These are phyloP conservation scores for Claviceps lovelessii DNA, from an alignment of 2,329 filamentous ascomycete species.

Conservation along the genomic window DNA sequence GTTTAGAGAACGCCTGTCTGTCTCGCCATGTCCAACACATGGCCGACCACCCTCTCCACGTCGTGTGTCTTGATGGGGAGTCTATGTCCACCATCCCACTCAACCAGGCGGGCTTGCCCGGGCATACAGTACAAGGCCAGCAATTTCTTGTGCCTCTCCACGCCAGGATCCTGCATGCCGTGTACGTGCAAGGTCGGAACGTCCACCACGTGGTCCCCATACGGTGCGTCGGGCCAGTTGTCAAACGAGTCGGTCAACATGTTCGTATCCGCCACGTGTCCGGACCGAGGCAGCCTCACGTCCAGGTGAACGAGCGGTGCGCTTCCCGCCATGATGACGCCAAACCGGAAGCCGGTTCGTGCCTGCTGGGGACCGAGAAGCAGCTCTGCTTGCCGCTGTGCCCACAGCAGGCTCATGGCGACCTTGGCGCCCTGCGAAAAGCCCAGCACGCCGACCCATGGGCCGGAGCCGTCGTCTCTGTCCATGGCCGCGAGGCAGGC, in stretches of 20 bases:
- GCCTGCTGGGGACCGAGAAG: neutral
- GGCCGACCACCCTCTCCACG: constrained; percentile 30
- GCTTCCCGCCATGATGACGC: constrained; percentile 22
- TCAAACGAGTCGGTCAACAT: constrained; percentile 12
- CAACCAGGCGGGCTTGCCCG: constrained; percentile 40
- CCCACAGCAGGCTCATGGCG: constrained; percentile 42
- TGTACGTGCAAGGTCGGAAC: constrained; percentile 24
- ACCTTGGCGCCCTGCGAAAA: constrained; percentile 56
- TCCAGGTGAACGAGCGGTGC: constrained; percentile 19
- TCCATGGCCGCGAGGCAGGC: constrained; percentile 33
- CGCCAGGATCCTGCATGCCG: constrained; percentile 44
- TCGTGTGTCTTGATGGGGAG: constrained; percentile 55
- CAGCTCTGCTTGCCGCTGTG: constrained; percentile 33
- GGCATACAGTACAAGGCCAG: constrained; percentile 44
- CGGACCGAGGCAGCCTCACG: constrained; percentile 37
- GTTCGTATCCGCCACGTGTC: constrained; percentile 18
- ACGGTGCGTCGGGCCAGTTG: constrained; percentile 34
- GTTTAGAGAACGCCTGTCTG: constrained; percentile 4
- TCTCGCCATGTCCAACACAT: constrained; percentile 15
- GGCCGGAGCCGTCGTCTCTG: constrained; percentile 38
- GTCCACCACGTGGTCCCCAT: constrained; percentile 16
- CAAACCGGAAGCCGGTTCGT: constrained; percentile 18
- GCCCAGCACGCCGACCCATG: constrained; percentile 46
- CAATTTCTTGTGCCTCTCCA: constrained; percentile 37
- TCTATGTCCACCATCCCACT: constrained; percentile 62